phyloP scores from a whole-genome alignment of 805 yeast genomes.

The Cyberlindnera nakhonratchasimensis region DNA sequence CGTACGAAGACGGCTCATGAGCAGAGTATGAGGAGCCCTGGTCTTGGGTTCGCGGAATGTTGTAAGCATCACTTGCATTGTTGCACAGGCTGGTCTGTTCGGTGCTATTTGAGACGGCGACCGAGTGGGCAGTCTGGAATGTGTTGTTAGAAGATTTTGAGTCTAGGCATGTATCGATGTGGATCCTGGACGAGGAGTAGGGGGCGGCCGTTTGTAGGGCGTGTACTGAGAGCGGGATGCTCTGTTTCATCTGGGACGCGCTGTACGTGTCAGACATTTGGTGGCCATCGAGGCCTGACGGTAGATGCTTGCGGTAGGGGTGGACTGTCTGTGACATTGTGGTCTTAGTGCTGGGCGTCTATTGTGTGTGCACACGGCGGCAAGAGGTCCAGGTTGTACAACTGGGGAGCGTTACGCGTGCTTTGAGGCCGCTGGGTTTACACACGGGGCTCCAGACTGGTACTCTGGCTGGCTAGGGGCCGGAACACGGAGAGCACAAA shows the following conservation, averaged over 20 bases:
- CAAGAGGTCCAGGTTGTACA: neutral
- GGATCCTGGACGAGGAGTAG: neutral
- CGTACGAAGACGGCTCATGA: neutral
- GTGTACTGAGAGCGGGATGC: too few species aligned
- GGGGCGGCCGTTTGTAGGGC: too few species aligned
- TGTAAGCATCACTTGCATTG: neutral
- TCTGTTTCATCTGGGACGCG: too few species aligned
- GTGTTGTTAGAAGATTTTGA: constrained; percentile 2
- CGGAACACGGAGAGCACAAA: too few species aligned
- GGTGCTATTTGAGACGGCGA: neutral
- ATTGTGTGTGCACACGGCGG: neutral
- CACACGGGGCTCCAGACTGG: too few species aligned
- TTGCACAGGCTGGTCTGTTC: neutral
- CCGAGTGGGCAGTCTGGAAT: constrained; percentile 5
- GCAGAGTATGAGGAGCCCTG: too few species aligned
- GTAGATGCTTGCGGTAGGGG: constrained; percentile 12
- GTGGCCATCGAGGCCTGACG: neutral
- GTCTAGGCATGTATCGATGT: constrained; percentile 1
- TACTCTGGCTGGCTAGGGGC: too few species aligned
- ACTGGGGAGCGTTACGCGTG: too few species aligned
- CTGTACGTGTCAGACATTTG: neutral
- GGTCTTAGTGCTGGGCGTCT: neutral
- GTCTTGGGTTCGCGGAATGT: too few species aligned
- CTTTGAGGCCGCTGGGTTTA: too few species aligned
- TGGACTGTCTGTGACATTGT: constrained; percentile 7